Evolutionary conservation across 768 basidiomycete species (phyloP).

Genomic region (Boletellus emodensis): DNA sequence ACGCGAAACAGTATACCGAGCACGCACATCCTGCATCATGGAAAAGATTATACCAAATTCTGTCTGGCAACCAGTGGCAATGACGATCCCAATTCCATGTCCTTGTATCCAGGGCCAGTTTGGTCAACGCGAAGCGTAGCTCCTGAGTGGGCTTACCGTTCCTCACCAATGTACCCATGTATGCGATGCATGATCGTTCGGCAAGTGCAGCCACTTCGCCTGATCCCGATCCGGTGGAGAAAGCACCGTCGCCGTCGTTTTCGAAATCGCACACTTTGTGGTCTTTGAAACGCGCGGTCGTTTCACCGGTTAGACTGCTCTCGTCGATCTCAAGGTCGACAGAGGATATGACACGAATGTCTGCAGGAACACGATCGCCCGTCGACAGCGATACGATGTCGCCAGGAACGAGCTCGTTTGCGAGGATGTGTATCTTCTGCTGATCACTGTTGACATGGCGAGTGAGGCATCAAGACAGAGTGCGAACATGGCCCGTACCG

Average conservation of each 20-base stretch:
- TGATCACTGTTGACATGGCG: constrained; percentile 30
- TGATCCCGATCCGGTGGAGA: constrained; percentile 32
- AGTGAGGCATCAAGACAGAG: not conserved
- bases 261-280: constrained; percentile 50
- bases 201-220: constrained; percentile 56
- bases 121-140: not conserved
- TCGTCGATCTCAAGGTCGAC: constrained; percentile 93
- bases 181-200: constrained; percentile 83
- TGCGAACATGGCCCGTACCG: constrained; percentile 37
- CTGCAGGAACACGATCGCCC: constrained; percentile 92
- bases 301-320: constrained; percentile 93
- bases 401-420: constrained; percentile 95
- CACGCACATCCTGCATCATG: constrained; percentile 92
- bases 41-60: constrained; percentile 96
- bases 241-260: constrained; percentile 11
- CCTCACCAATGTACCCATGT: constrained; percentile 94
- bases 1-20: not conserved
- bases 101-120: constrained; percentile 39
- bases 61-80: constrained; percentile 79
- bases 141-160: constrained; percentile 53
- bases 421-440: constrained; percentile 76
- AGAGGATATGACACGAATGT: constrained; percentile 77
- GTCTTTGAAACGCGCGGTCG: constrained; percentile 70
- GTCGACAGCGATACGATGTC: constrained; percentile 87
- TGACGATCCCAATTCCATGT: constrained; percentile 80